Conservation (phyloP, 2,329 filamentous ascomycete species). For the Trichoderma sp. region DNA sequence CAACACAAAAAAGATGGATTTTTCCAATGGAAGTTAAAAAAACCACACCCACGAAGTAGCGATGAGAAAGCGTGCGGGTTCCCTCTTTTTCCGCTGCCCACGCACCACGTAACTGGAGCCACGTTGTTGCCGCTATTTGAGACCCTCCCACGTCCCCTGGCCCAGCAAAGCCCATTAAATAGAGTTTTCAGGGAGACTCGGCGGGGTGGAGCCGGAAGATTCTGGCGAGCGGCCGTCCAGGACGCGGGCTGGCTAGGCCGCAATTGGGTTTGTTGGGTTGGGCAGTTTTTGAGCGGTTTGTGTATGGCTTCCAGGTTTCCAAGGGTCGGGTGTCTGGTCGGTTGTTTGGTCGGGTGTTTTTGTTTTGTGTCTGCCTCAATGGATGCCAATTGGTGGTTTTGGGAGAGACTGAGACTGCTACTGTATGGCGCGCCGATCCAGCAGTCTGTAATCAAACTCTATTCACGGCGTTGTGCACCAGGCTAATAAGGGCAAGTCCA, state of each 20-base stretch:
- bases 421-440: not conserved
- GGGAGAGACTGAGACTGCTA: not conserved
- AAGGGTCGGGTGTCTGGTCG: too few relatives aligned
- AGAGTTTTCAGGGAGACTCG: conserved; percentile 19
- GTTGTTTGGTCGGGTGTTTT: too few relatives aligned
- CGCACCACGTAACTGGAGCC: conserved; percentile 16
- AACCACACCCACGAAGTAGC: not conserved
- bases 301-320: too few relatives aligned
- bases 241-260: not conserved
- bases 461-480: not conserved
- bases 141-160: not conserved
- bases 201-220: conserved; percentile 15
- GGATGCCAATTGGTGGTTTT: not conserved
- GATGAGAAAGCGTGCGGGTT: not conserved
- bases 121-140: conserved; percentile 12
- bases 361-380: too few relatives aligned
- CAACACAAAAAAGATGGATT: not conserved
- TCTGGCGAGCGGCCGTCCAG: not conserved
- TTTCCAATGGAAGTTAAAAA: not conserved
- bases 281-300: not conserved
- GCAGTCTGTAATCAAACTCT: not conserved
- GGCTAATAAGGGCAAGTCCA: not conserved
- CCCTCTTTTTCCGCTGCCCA: not conserved
- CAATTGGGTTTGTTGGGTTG: not conserved
- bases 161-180: conserved; percentile 15